These are phyloP conservation scores for Xylaria palmicola DNA, from an alignment of 495 filamentous ascomycete species.

Conservation along the genomic window DNA sequence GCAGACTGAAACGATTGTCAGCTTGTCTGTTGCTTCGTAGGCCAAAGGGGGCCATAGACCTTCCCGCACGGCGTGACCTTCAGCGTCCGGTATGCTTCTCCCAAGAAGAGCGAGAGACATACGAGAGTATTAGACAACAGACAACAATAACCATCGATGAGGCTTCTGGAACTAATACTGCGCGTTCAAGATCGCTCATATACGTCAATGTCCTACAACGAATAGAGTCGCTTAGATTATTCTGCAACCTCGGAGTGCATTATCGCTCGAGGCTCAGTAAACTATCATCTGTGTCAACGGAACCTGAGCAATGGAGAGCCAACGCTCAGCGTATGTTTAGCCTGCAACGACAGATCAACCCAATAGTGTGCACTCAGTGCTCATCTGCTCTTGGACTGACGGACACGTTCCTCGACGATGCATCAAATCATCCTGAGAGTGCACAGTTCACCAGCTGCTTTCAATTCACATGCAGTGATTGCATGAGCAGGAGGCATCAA, in stretches of 20 bases:
- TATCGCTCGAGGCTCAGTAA: not conserved
- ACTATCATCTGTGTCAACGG: no score
- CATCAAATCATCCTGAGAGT: rapidly evolving
- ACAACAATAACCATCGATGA: not conserved
- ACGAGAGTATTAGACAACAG: no score
- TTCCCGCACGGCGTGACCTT: no score
- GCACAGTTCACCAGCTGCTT: not conserved
- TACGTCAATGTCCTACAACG: not conserved
- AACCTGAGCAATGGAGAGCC: not conserved
- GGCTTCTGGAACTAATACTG: not conserved
- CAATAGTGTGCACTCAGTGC: not conserved
- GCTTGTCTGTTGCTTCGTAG: no score
- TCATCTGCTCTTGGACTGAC: not conserved
- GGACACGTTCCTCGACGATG: not conserved
- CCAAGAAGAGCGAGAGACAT: no score
- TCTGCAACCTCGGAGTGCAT: not conserved
- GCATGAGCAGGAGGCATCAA: not conserved
- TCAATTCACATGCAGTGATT: not conserved
- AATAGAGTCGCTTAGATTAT: not conserved
- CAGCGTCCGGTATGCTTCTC: no score
- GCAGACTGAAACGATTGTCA: not conserved
- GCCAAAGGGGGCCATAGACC: no score
- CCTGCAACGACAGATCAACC: not conserved
- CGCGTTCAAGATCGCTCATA: no score
- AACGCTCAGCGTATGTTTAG: not conserved